Evolutionary conservation across 495 filamentous ascomycete genomes (phyloP), one percentile per base, ranked within the genome.

Genomic region (Podospora comata): DNA sequence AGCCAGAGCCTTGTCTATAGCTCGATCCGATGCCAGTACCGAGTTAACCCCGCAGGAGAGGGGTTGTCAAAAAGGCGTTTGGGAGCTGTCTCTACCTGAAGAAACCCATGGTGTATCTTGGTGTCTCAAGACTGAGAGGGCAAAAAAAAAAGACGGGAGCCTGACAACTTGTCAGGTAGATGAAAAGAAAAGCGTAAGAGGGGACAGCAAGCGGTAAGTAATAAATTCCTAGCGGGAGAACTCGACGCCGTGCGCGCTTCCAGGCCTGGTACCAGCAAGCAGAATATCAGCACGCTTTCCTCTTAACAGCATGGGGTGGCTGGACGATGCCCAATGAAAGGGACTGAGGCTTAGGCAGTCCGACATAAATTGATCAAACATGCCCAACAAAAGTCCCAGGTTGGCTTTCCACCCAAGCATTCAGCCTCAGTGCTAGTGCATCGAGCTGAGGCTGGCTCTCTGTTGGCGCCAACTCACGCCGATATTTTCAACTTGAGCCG

Each of bases 221-320:
- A 23, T 57, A 23, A 18, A 5, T 18, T 57, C 18, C 5, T 5
- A 58, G 28, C 28, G 30, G 61, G 20, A 44, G 27, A 63, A 48
- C 30, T 44, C 61, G 16, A 63, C 18, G 61, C 61, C 30, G 61
- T n/a, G 30, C 11, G 32, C 61, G 18, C 30, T 48, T 63, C 28
- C n/a, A 32, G 23, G 13, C n/a, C 60, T 13, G 7, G 32, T 28
- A 0, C 18, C 26, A 34, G 55, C 39, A 13, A 13, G 15, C 39
- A 26, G 16, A 32, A n/a, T 62, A 62, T 62, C 30, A 34, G 16
- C 5, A 27, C 61, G 30, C 61, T 63, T 63, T 63, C n/a, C 61
- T 48, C 61, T 39, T 61, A 28, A 23, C 61, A 44, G 61, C n/a
- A 18, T 39, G 61, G 30, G 34, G 60, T 28, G 27, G 61, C 59